These are phyloP conservation scores for Podila horticola DNA, from an alignment of 192 early-diverging fungal species.

Conservation along the genomic window DNA sequence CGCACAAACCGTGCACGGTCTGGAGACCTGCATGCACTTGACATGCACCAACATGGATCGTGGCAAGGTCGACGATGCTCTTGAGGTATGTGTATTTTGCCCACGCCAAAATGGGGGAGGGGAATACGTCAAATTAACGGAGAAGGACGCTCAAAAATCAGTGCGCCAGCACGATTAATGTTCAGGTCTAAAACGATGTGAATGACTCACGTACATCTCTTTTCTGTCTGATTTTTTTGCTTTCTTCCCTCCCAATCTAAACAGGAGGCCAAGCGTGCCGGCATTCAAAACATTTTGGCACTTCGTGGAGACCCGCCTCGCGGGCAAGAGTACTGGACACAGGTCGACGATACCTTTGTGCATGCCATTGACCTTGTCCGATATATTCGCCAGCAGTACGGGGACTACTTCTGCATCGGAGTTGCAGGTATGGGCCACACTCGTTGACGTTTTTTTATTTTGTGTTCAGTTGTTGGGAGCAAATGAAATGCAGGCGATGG, in stretches of 20 bases:
- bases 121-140: too few relatives aligned
- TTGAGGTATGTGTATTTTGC: slow-evolving; percentile 45
- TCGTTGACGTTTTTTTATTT: too few relatives aligned
- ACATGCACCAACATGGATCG: slow-evolving; percentile 93
- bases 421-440: slow-evolving; percentile 67
- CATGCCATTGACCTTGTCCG: slow-evolving; percentile 84
- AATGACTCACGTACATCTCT: not conserved
- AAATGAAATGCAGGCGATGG: slow-evolving; percentile 1
- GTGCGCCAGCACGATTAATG: not conserved
- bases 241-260: not conserved
- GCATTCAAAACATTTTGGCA: slow-evolving; percentile 88
- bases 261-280: slow-evolving; percentile 62
- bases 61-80: slow-evolving; percentile 78
- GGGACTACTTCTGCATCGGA: slow-evolving; percentile 90
- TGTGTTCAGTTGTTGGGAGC: too few relatives aligned
- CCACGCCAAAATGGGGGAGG: too few relatives aligned
- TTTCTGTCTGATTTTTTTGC: not conserved
- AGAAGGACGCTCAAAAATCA: too few relatives aligned
- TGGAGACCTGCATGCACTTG: slow-evolving; percentile 87
- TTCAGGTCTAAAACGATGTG: too few relatives aligned
- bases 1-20: slow-evolving; percentile 78
- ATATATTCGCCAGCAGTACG: slow-evolving; percentile 80
- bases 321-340: slow-evolving; percentile 81
- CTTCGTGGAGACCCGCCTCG: slow-evolving; percentile 87
- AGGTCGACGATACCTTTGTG: slow-evolving; percentile 75